Evolutionary conservation across 1,284 basidiomycete species (phyloP).

Genomic region (Phellinidium pouzarii): DNA sequence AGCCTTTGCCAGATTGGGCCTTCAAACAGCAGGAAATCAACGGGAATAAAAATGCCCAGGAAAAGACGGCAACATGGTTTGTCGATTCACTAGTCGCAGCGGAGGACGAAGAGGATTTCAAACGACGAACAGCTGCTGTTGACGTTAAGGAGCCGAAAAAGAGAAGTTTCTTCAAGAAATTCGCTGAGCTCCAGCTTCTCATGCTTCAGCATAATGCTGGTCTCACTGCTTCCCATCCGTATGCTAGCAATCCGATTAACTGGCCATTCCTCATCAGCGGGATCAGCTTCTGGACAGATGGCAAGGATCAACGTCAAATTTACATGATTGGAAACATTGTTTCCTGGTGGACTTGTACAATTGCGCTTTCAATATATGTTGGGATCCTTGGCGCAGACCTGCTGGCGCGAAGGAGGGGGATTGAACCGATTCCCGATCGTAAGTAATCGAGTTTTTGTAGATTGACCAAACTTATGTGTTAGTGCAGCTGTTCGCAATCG

Average conservation of each 20-base stretch:
- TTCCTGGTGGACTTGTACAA: conserved; percentile 91
- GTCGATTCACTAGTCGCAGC: conserved; percentile 77
- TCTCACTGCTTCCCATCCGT: conserved; percentile 91
- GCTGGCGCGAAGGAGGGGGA: conserved; percentile 78
- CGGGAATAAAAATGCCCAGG: conserved; percentile 89
- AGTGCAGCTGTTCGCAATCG: conserved; percentile 78
- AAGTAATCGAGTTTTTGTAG: conserved; percentile 30
- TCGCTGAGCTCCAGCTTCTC: conserved; percentile 84
- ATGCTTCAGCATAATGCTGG: conserved; percentile 99
- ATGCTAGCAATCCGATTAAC: conserved; percentile 89
- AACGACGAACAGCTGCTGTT: conserved; percentile 44
- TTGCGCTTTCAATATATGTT: conserved; percentile 80
- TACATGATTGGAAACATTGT: conserved; percentile 94
- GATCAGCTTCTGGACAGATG: conserved; percentile 97
- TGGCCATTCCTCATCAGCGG: conserved; percentile 97
- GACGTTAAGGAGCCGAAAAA: conserved; percentile 66
- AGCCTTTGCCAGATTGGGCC: conserved; percentile 90
- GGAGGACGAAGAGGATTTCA: conserved; percentile 54
- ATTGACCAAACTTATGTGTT: conserved; percentile 12
- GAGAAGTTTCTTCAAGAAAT: conserved; percentile 93
- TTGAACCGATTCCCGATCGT: conserved; percentile 85
- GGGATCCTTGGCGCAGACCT: conserved; percentile 88
- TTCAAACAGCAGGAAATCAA: conserved; percentile 98
- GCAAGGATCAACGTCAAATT: conserved; percentile 81
- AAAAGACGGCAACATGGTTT: conserved; percentile 84